Base-by-base conservation (phyloP, 257 asterid species). In the Nicotiana obtusifolia region DNA sequence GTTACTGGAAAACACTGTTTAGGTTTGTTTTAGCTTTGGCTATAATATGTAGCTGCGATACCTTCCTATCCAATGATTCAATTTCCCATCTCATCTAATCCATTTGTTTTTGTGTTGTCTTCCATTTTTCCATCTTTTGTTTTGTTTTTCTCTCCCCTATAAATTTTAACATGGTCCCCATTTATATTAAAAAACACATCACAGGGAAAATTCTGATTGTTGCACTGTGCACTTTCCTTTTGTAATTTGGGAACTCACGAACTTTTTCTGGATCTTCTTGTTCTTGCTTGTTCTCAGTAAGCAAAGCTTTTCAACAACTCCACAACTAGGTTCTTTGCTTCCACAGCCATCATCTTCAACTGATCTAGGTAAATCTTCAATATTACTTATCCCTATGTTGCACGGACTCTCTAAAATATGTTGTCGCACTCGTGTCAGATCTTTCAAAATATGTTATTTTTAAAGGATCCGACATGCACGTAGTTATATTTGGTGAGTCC, bases 11-110 rank as follows among this genome's bases (percentile, higher is more conserved):
- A 37, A 41, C 44, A 71, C 44, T 24, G 79, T 75, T 75, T 69
- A 24, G 62, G 62, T 75, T 75, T 75, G 9, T 49, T 52, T 52
- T 52, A 52, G 57, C 57, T 52, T 52, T 52, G 57, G 57, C 17
- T 52, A 41, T 41, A 7, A 41, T 41, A 41, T 41, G 57, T 52
- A 14, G 17, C 57, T 15, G 14, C 57, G 19, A 14, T 52, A 15
- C 57, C 13, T 75, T 75, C 80, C 26, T 33, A 24, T 75, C 80
- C 80, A 75, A 24, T 75, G 80, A 24, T 75, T 47, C 60, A 75
- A 49, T 44, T 61, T 22, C 80, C 80, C n/a, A 24, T 49, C 80
- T 75, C 41, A 75, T 75, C 80, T 49, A 49, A 75, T 24, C 53
- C 33, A 71, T 44, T 52, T 66, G 5, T 31, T 73, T 71, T 71